phyloP scores from a whole-genome alignment of 2,329 filamentous ascomycete genomes.

The Nemania diffusa region DNA sequence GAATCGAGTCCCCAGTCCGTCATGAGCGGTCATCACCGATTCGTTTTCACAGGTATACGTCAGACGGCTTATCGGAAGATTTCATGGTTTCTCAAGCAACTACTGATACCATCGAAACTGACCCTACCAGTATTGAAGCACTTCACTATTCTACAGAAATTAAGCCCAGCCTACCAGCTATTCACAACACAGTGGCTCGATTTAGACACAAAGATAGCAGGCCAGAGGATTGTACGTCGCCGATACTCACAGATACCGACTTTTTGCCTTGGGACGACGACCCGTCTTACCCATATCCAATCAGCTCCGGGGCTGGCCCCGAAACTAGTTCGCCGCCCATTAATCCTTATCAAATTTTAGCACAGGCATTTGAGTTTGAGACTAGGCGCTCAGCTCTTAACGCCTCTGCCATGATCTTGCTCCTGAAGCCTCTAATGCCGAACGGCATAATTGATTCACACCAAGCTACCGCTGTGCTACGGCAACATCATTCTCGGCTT shows the following conservation, averaged over 20 bases:
- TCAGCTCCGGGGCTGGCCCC: conserved; percentile 38
- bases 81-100: conserved; percentile 48
- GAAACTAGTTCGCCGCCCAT: conserved; percentile 54
- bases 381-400: conserved; percentile 66
- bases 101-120: conserved; percentile 45
- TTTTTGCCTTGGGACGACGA: conserved; percentile 69
- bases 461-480: conserved; percentile 66
- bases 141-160: conserved; percentile 28
- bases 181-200: conserved; percentile 20
- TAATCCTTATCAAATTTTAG: conserved; percentile 65
- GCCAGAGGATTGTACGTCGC: conserved; percentile 53
- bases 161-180: conserved; percentile 17
- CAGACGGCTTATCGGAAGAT: conserved; percentile 44
- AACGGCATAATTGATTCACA: conserved; percentile 64
- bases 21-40: conserved; percentile 35
- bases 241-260: conserved; percentile 64
- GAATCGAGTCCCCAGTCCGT: conserved; percentile 48
- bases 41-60: conserved; percentile 40
- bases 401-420: conserved; percentile 69
- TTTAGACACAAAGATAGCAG: conserved; percentile 31
- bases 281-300: conserved; percentile 63
- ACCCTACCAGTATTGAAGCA: conserved; percentile 27
- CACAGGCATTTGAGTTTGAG: conserved; percentile 66
- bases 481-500: conserved; percentile 69
- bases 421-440: conserved; percentile 67